Evolutionary conservation across 2,329 filamentous ascomycete species (phyloP).

Genomic region (Botryotinia convoluta): DNA sequence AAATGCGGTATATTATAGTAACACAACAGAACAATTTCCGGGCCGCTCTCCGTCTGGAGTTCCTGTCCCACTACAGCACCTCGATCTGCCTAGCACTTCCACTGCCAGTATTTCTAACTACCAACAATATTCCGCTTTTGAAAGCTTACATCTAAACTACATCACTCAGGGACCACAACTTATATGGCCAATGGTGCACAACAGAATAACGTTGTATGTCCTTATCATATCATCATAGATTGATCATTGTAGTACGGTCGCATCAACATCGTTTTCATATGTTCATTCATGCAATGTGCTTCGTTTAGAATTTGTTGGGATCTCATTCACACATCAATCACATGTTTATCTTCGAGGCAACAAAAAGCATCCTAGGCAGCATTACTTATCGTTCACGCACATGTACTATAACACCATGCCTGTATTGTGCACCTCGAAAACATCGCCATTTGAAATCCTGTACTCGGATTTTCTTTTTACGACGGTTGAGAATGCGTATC

Average conservation of each 20-base stretch:
- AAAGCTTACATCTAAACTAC: slow-evolving; percentile 8
- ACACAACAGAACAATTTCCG: slow-evolving; percentile 1
- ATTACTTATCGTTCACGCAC: background rate
- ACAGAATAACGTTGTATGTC: background rate
- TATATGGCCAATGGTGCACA: background rate
- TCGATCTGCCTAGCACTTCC: background rate
- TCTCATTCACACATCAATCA: background rate
- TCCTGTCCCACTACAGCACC: background rate
- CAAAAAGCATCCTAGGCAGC: background rate
- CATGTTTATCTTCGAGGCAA: background rate
- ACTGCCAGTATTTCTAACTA: background rate
- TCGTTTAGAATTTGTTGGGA: slow-evolving; percentile 17
- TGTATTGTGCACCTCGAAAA: background rate
- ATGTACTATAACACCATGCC: background rate
- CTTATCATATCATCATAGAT: slow-evolving; percentile 11
- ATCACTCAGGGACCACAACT: background rate
- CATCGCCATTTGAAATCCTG: background rate
- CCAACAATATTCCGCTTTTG: slow-evolving; percentile 13
- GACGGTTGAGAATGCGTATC: background rate
- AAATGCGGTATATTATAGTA: background rate
- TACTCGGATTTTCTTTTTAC: background rate
- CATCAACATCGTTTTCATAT: background rate
- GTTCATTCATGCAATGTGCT: background rate
- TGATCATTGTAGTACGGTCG: background rate
- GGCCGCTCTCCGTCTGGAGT: background rate